Percentiles rank a stretch among this genome's conserved stretches.
phyloP scores from a whole-genome alignment of 2,329 filamentous ascomycete genomes.

The Fusarium longipes region DNA sequence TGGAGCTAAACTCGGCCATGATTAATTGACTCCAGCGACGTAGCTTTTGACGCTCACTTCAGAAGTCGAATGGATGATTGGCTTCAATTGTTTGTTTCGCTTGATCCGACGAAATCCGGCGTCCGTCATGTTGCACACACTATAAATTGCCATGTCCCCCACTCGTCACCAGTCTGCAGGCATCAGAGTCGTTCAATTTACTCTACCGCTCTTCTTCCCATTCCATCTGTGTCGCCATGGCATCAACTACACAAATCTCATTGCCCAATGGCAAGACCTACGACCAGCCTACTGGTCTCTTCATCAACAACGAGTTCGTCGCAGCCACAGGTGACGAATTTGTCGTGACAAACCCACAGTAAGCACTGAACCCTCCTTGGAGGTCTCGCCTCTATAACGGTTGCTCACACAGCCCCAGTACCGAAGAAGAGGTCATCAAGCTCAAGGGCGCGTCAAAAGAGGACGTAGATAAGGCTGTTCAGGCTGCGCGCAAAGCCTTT shows the following conservation, averaged over 20 bases:
- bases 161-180: neutral
- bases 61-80: neutral
- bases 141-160: conserved; percentile 25
- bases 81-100: neutral
- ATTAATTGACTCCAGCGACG: conserved; percentile 5
- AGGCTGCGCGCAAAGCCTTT: conserved; percentile 41
- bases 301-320: conserved; percentile 47
- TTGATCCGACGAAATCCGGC: neutral
- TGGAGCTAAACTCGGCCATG: neutral
- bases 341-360: conserved; percentile 38
- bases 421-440: conserved; percentile 39
- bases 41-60: neutral
- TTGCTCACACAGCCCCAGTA: conserved; percentile 7
- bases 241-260: conserved; percentile 33
- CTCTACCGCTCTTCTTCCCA: neutral
- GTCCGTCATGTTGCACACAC: neutral
- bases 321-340: conserved; percentile 41
- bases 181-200: neutral
- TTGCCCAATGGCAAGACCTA: conserved; percentile 48
- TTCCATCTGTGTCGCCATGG: conserved; percentile 1
- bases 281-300: conserved; percentile 53
- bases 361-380: neutral
- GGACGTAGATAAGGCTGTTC: conserved; percentile 40
- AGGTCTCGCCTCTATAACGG: fast-evolving
- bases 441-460: conserved; percentile 37